Base-by-base conservation (phyloP, 148 eudicot species). In the Oxyria digyna region DNA sequence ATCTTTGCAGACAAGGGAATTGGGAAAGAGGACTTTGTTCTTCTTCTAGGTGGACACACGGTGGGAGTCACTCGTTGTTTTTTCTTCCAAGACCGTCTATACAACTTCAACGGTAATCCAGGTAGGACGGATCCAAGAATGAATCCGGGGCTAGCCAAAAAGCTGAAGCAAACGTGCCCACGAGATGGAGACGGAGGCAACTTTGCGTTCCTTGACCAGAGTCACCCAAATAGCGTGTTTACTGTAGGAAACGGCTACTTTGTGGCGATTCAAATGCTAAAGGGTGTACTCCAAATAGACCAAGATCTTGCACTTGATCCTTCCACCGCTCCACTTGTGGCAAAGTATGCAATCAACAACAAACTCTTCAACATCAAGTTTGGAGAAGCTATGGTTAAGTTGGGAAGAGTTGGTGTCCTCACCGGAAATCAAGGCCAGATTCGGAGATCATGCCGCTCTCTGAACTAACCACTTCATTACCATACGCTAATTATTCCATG, bases 31-130 rank as follows among this genome's bases (percentile, higher is more conserved):
- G 86, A 87, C 57, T 71, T 82, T 82, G 76, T 83, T 55, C 69
- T 75, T 78, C 85, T 83, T 31, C 77, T 83, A 33, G 87, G 97
- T 49, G 92, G 92, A 18, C 97, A 91, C 74, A 89, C 96, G 55
- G 78, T 91, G 20, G 97, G 96, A 11, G 77, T 89, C 3, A 65
- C 97, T 35, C 92, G 87, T 70, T 91, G 97, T 80, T 70, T 85
- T 14, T 80, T 86, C 62, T 76, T 92, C 73, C 75, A 67, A 49
- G 54, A 74, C 72, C 80, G 97, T 69, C 77, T 92, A 5, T 87
- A 81, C 72, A 77, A 52, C 54, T 91, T 78, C 86, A 84, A 37
- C 54, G 0, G 85, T 13, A 72, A 76, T 15, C 17, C 62, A 31
- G 5, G 84, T 77, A 42, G 14, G n/a, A 32, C 74, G 46, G 97